Base-by-base conservation (phyloP, 2,329 filamentous ascomycete genomes). In the Amauroascus niger region DNA sequence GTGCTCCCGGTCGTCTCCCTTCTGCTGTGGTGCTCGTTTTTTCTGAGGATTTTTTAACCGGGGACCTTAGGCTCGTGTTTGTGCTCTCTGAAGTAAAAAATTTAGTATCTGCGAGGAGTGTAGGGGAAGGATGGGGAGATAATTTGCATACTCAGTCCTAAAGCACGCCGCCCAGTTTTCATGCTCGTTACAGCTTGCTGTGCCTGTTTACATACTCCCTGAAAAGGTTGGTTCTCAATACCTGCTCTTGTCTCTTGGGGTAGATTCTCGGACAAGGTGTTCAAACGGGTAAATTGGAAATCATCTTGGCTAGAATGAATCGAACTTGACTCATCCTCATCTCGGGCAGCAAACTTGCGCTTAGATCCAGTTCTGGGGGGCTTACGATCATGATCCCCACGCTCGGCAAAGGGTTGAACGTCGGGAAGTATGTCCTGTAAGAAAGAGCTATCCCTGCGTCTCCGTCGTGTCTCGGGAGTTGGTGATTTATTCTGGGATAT, bases 331-430 rank as follows among this genome's bases (percentile, higher is more conserved):
- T 74, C 72, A 18, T 78, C 74, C 9, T 73, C 73, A 37, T 80
- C 77, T 39, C 76, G 71, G 16, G 76, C 72, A 53, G 71, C 76
- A 49, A 82, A 73, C 62, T 82, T 82, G 47, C 79, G 73, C 66
- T 82, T 82, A 22, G 76, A 72, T 16, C 76, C 77, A 48, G 73
- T 73, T 49, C 73, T 73, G 2, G 71, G 60, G 3, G 65, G 59
- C 14, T 56, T 40, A 8, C 13, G 40, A 37, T 48, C 47, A 33
- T 28, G 28, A 9, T 60, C 61, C 39, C 61, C 49, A 14, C 53
- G 53, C 2, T 53, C 46, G n/a, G 54, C 47, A 37, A 52, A 18
- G 16, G 40, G 16, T 30, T 61, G 57, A 5, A 33, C 45, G 3
- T 55, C 50, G 13, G 53, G 48, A 20, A 53, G 51, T 26, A 57